Evolutionary conservation across 371 early-diverging fungal genomes (phyloP).

Genomic region (Actinomortierella ambigua): DNA sequence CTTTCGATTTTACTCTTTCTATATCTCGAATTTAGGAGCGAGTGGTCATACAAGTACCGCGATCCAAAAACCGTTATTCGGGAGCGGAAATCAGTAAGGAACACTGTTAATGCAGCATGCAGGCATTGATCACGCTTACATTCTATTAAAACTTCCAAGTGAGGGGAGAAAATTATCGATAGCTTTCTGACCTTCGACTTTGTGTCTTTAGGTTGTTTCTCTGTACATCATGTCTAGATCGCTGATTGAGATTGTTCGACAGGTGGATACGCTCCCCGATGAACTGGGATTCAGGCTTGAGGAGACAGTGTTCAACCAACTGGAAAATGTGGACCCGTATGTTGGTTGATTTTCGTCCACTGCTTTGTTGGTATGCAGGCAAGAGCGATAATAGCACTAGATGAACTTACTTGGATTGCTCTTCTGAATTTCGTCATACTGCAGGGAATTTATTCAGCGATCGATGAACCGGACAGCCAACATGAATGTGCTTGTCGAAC

Average conservation of each 20-base stretch:
- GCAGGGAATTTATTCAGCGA: conserved; percentile 74
- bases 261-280: conserved; percentile 76
- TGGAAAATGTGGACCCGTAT: conserved; percentile 88
- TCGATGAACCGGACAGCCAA: conserved; percentile 87
- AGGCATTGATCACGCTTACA: conserved; percentile 9
- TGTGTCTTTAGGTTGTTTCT: conserved; percentile 70
- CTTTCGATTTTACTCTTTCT: too few relatives aligned
- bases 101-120: conserved; percentile 5
- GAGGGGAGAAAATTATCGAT: too few relatives aligned
- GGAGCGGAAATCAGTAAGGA: conserved; percentile 55
- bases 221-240: conserved; percentile 90
- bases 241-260: conserved; percentile 81
- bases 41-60: conserved; percentile 30
- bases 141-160: too few relatives aligned
- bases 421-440: not conserved
- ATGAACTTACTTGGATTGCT: not conserved
- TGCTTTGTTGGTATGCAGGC: too few relatives aligned
- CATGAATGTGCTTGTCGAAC: conserved; percentile 85
- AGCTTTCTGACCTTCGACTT: too few relatives aligned
- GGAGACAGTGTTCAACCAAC: conserved; percentile 90
- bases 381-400: not conserved
- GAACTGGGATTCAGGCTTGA: conserved; percentile 91
- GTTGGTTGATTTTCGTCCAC: not conserved
- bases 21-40: too few relatives aligned
- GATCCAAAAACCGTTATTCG: conserved; percentile 48